Base-by-base conservation (phyloP, 2,329 filamentous ascomycete genomes). In the Grosmannia huntii region DNA sequence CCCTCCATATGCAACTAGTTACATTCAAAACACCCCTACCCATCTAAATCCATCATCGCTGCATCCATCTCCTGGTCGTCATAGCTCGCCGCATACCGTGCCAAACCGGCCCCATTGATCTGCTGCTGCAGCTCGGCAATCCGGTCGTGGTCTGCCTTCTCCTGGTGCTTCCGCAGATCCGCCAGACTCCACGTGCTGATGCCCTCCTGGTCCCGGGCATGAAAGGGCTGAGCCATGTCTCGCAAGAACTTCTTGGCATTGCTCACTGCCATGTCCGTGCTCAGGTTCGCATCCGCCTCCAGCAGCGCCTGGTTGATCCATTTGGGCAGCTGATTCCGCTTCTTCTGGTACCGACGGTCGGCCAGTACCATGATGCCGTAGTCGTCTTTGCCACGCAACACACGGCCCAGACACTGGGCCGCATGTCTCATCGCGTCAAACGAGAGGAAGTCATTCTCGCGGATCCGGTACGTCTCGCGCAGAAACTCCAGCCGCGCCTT, bases 361-460 rank as follows among this genome's bases (percentile, higher is more conserved):
- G 95, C 94, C 31, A 99, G 78, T 5, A 99, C 92, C 94, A 99
- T 99, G 76, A 99, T 89, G n/a, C 94, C 94, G 71, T 99, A 99
- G 71, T 99, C 94, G 68, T 99, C 95, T 71, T 99, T 99, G 27
- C 94, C 94, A 66, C 94, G 81, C 62, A 99, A 76, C 50, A 99
- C 94, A 68, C 94, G 91, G 16, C 94, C 95, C 1, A 99, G 77
- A 67, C 94, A 99, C 69, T 99, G 94, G 0, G 94, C 92, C 16
- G 94, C 94, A 69, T 99, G 94, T n/a, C 94, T 85, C 92, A 99
- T 99, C 25, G 94, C 94, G 68, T 99, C 94, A 76, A 99, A 99
- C 23, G 94, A 97, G 11, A 99, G 75, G 68, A 99, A 99, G 68
- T 99, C 95, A 64, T 96, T 95, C 70, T 97, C 94, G 60, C 89